Evolutionary conservation across 1,284 basidiomycete genomes (phyloP).

Genomic region (Ceratobasidium sp.): DNA sequence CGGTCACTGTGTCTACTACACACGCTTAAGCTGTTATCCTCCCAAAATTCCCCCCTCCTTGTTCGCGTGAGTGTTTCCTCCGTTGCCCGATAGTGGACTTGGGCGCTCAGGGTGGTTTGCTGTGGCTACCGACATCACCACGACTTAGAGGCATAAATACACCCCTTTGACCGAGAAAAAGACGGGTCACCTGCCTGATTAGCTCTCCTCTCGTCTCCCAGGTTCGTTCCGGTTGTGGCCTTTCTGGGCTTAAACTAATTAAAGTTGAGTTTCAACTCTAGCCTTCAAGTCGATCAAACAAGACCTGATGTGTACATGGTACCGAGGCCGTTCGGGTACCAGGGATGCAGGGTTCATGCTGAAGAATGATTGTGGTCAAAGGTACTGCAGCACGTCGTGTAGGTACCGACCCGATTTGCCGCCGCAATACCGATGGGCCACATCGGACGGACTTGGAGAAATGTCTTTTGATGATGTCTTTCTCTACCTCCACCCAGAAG

Average conservation of each 20-base stretch:
- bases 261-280: constrained; percentile 13
- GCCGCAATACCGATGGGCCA: constrained; percentile 13
- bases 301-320: constrained; percentile 30
- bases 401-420: constrained; percentile 25
- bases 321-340: constrained; percentile 32
- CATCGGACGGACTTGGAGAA: constrained; percentile 28
- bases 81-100: no score
- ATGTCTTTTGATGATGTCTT: constrained; percentile 36
- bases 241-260: not conserved
- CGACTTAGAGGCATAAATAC: not conserved
- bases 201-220: not conserved
- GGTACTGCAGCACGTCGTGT: constrained; percentile 15
- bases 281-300: not conserved
- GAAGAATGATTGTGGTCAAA: constrained; percentile 32
- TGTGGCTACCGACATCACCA: not conserved
- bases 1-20: not conserved
- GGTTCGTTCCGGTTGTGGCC: not conserved
- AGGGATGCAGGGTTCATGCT: constrained; percentile 26
- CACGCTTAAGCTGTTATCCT: no score
- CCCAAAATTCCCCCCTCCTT: no score
- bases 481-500: constrained; percentile 7
- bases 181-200: no score
- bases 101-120: no score
- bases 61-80: no score
- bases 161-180: not conserved